Evolutionary conservation across 441 rosid species (phyloP), one percentile per base, ranked within the genome.

Genomic region (Omphalea diandra): DNA sequence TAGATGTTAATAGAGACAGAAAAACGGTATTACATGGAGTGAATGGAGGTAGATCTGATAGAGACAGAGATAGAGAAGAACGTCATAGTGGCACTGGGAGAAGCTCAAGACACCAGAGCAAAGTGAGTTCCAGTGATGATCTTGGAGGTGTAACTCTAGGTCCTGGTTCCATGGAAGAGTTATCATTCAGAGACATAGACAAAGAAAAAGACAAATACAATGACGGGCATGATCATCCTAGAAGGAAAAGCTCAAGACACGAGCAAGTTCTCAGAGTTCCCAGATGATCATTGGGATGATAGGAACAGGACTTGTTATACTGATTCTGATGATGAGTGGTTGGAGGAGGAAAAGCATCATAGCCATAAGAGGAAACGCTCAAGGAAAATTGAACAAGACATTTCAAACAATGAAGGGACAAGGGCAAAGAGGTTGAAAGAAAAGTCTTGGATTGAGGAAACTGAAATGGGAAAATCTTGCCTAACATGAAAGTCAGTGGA

Each of bases 61-160:
- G 63, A 56, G 75, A 72, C 47, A 70, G 69, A 57, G 74, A 77
- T 20, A 31, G 59, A 43, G 81, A 73, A 64, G 56, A 65, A 59
- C 70, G 12, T 27, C 29, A 22, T 32, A 36, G 26, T 75, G 63
- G 0, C 50, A 22, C 9, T n/a, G 49, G 22, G 22, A 75, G 47
- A 73, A 75, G 80, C 20, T 74, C 83, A 61, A 78, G 78, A 73
- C 77, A 69, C 60, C 26, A 58, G 60, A 43, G 67, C 59, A 79
- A 59, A 46, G 67, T 35, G 67, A 55, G 68, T 20, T 75, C 81
- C 60, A 36, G 60, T 31, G 75, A 74, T 73, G 70, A 74, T 54
- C 35, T 15, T 33, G 78, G 67, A 46, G 65, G 72, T 67, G 29
- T 31, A 63, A 53, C 54, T 35, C 60, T 33, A 10, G 58, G 52